Conservation (phyloP, 2,329 filamentous ascomycete genomes). For the Aspergillus uvarum region DNA sequence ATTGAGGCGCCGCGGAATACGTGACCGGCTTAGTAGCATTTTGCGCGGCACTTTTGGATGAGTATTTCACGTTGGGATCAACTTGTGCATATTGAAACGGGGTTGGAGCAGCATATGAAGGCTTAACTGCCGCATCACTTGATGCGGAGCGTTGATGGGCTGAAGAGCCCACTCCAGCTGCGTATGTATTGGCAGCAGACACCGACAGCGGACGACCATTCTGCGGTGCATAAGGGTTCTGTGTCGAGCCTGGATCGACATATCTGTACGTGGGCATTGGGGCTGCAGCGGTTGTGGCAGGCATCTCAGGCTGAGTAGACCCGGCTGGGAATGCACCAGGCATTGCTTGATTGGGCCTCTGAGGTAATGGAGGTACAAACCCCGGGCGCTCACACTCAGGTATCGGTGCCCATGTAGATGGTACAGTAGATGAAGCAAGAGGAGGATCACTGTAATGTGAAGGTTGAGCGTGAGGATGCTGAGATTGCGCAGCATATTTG, state of each 20-base stretch:
- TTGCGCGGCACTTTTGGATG: slow-evolving; percentile 28
- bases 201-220: slow-evolving; percentile 15
- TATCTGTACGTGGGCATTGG: slow-evolving; percentile 35
- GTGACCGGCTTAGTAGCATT: slow-evolving; percentile 25
- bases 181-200: slow-evolving; percentile 15
- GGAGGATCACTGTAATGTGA: slow-evolving; percentile 17
- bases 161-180: slow-evolving; percentile 14
- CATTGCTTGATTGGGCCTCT: slow-evolving; percentile 26
- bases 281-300: slow-evolving; percentile 21
- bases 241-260: slow-evolving; percentile 22
- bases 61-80: slow-evolving; percentile 41
- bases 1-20: slow-evolving; percentile 28
- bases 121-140: slow-evolving; percentile 21
- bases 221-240: slow-evolving; percentile 23
- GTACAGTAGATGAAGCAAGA: slow-evolving; percentile 15
- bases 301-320: slow-evolving; percentile 23
- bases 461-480: slow-evolving; percentile 19
- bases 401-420: slow-evolving; percentile 38
- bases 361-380: slow-evolving; percentile 41
- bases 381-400: slow-evolving; percentile 43
- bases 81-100: slow-evolving; percentile 43
- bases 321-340: slow-evolving; percentile 33
- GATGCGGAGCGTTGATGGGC: slow-evolving; percentile 37
- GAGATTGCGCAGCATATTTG: slow-evolving; percentile 33
- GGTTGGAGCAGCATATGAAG: slow-evolving; percentile 32